Evolutionary conservation across 768 basidiomycete species (phyloP), one percentile per base, ranked within the genome.

Genomic region (Pleurotus platypus): DNA sequence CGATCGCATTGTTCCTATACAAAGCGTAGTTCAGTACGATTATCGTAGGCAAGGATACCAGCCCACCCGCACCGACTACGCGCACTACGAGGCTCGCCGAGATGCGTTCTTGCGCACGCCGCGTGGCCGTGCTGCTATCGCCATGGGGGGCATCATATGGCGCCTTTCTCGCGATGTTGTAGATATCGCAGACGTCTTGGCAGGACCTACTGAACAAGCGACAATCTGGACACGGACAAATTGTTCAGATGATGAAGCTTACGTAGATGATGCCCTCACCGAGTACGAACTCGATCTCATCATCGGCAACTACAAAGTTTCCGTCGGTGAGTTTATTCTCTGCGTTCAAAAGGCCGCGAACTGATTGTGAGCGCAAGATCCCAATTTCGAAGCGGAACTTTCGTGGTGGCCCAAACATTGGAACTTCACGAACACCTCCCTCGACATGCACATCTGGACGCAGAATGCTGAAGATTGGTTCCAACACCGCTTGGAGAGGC

Each of bases 121-220:
- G 12, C 58, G 62, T 5, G 67, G 69, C 12, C 63, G 67, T 35
- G 67, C 63, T 15, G 66, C 69, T 6, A 27, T 67, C 30, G 38
- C 67, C 43, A 46, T 57, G 6, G 69, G 69, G 20, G 67, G 69
- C n/a, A 55, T 68, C 22, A 39, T 70, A 13, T 53, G 57, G n/a
- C 64, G 66, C 35, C 50, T 69, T 43, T 65, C 68, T 8, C 51
- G 39, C 11, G 49, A 62, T 24, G 47, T 48, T 37, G 48, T 62
- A 4, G 26, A 43, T 5, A 30, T 27, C n/a, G 59, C 61, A 7
- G 18, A 55, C 9, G 62, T 65, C 2, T 46, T 58, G 13, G 38
- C 54, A 39, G 67, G 66, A 4, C 68, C 67, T 15, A 63, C 63
- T n/a, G 49, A 42, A 20, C 11, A 37, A 22, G 57, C 43, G 38